Percentiles rank a stretch among this genome's conserved stretches.
phyloP scores from a whole-genome alignment of 2,329 filamentous ascomycete species.

The Clonostachys chloroleuca region DNA sequence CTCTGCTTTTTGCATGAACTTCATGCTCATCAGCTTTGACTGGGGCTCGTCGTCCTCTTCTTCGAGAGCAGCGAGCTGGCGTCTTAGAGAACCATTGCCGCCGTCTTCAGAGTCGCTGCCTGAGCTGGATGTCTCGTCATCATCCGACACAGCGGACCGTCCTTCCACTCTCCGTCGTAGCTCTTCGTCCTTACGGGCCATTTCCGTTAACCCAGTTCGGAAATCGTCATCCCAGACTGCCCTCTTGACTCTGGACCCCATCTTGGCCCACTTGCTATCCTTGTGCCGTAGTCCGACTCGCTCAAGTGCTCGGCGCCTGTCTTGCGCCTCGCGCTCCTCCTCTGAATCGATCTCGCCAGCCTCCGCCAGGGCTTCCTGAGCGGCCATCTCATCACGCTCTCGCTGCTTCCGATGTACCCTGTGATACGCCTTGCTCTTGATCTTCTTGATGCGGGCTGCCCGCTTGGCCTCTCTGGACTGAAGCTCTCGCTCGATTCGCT shows the following conservation, averaged over 20 bases:
- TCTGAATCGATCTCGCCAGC: conserved; percentile 60
- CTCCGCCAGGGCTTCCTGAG: conserved; percentile 46
- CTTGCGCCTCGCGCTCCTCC: conserved; percentile 58
- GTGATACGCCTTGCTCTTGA: conserved; percentile 95
- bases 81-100: conserved; percentile 43
- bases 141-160: conserved; percentile 39
- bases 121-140: conserved; percentile 34
- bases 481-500: conserved; percentile 77
- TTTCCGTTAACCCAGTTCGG: conserved; percentile 70
- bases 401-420: conserved; percentile 80
- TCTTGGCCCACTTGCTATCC: conserved; percentile 91
- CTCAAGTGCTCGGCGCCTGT: conserved; percentile 76
- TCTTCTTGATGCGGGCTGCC: conserved; percentile 93
- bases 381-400: conserved; percentile 48
- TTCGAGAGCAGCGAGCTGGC: conserved; percentile 34
- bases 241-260: conserved; percentile 71
- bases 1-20: conserved; percentile 92
- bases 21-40: conserved; percentile 75
- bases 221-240: conserved; percentile 88
- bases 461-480: conserved; percentile 85
- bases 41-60: conserved; percentile 46
- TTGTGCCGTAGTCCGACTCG: conserved; percentile 81
- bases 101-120: conserved; percentile 54
- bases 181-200: conserved; percentile 80
- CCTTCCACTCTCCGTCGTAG: conserved; percentile 76